Evolutionary conservation across 2,329 filamentous ascomycete species (phyloP).

Genomic region (Thielaviopsis cerberus): DNA sequence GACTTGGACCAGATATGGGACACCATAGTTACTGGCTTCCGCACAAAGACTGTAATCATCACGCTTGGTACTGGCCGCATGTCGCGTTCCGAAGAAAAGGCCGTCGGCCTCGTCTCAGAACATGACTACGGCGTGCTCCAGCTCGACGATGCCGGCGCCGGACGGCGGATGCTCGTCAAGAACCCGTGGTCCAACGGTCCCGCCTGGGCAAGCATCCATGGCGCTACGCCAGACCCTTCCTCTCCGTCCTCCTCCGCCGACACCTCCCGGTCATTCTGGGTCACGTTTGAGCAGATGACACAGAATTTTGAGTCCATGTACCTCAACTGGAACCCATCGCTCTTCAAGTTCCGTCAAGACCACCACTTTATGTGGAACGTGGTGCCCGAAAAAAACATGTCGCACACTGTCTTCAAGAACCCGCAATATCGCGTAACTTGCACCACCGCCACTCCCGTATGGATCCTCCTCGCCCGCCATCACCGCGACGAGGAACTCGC

Average conservation of each 20-base stretch:
- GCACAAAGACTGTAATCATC: conserved; percentile 62
- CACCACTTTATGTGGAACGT: conserved; percentile 75
- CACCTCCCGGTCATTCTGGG: conserved; percentile 69
- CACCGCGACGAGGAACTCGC: conserved; percentile 52
- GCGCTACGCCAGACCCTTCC: conserved; percentile 9
- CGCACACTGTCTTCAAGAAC: conserved; percentile 42
- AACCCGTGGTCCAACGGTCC: conserved; percentile 80
- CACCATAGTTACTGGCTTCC: conserved; percentile 55
- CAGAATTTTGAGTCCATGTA: conserved; percentile 94
- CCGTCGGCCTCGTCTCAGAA: conserved; percentile 66
- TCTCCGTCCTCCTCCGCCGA: conserved; percentile 10
- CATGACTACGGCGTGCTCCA: conserved; percentile 89
- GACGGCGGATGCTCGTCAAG: conserved; percentile 63
- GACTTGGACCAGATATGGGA: conserved; percentile 61
- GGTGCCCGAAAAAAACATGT: conserved; percentile 27
- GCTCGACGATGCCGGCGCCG: conserved; percentile 42
- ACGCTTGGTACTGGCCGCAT: conserved; percentile 81
- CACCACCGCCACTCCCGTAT: conserved; percentile 42
- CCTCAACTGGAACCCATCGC: conserved; percentile 82
- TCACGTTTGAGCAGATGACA: conserved; percentile 67
- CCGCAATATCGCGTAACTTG: conserved; percentile 55
- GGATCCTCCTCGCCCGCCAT: conserved; percentile 74
- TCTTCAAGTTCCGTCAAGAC: conserved; percentile 70
- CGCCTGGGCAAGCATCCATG: conserved; percentile 7
- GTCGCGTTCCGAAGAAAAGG: conserved; percentile 55